A percentile compares a stretch with the other conserved stretches of the same genome.
These are phyloP conservation scores for Lactarius deliciosus DNA, from an alignment of 768 basidiomycete species.

Conservation along the genomic window DNA sequence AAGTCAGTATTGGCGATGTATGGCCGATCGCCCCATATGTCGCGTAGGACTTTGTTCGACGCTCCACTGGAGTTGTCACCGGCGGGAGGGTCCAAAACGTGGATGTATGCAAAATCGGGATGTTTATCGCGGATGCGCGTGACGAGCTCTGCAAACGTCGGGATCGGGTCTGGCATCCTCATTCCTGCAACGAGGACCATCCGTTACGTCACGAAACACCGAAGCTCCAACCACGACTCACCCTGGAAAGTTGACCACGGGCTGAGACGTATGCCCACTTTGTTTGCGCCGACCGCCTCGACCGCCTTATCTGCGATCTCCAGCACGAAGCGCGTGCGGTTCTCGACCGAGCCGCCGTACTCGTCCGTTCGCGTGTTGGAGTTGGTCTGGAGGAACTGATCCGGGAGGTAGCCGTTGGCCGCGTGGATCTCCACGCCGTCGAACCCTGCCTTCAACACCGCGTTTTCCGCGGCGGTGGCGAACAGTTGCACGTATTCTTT, in stretches of 20 bases:
- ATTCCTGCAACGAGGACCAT: conserved; percentile 3
- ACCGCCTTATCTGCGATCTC: conserved; percentile 41
- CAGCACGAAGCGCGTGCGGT: conserved; percentile 43
- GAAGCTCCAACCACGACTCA: background rate
- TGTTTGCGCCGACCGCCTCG: conserved; percentile 39
- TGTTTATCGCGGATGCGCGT: conserved; percentile 29
- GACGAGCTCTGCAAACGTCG: conserved; percentile 35
- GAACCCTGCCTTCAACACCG: conserved; percentile 37
- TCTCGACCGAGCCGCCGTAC: conserved; percentile 49
- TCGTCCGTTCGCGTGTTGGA: conserved; percentile 44
- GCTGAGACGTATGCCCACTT: conserved; percentile 39
- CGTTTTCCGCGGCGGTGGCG: conserved; percentile 40
- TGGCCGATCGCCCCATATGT: conserved; percentile 31
- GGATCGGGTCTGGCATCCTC: conserved; percentile 32
- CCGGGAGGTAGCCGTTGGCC: conserved; percentile 36
- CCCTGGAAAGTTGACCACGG: conserved; percentile 31
- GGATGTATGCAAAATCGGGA: conserved; percentile 32
- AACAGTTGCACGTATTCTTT: conserved; percentile 33
- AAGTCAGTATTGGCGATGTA: conserved; percentile 34
- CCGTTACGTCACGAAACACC: background rate
- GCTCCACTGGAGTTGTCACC: background rate
- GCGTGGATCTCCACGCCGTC: conserved; percentile 37
- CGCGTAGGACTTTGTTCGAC: conserved; percentile 32
- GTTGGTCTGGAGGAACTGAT: conserved; percentile 41
- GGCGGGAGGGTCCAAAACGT: conserved; percentile 35